Percentiles rank a stretch among this genome's conserved stretches.
phyloP scores from a whole-genome alignment of 202 grass and related monocot species.

The Carex arenaria region DNA sequence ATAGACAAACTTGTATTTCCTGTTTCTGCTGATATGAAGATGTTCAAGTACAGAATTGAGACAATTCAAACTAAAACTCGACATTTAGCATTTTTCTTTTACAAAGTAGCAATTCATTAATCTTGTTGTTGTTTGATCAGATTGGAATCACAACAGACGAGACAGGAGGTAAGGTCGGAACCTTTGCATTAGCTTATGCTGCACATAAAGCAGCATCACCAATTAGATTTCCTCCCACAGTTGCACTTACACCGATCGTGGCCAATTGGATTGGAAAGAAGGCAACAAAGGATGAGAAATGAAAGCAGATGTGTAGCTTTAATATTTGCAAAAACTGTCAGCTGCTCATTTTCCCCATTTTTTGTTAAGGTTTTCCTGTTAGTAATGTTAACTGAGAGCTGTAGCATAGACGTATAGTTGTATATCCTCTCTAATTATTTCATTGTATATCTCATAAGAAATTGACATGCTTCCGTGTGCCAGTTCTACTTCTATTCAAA shows the following conservation, averaged over 20 bases:
- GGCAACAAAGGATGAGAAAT: constrained; percentile 45
- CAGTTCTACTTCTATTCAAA: background rate
- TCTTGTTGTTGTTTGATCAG: constrained; percentile 25
- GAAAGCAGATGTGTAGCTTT: background rate
- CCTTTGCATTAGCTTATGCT: constrained; percentile 84
- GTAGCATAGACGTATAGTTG: constrained; percentile 5
- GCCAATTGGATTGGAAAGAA: constrained; percentile 82
- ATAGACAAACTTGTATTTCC: background rate
- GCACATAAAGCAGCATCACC: constrained; percentile 93
- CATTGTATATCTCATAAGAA: background rate
- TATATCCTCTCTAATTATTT: constrained; percentile 14
- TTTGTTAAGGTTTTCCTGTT: background rate
- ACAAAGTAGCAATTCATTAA: background rate
- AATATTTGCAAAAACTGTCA: background rate
- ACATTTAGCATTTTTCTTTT: background rate
- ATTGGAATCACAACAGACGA: constrained; percentile 65
- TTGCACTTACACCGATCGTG: constrained; percentile 84
- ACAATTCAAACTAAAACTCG: background rate
- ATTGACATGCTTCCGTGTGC: background rate
- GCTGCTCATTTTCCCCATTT: background rate
- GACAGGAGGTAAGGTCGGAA: constrained; percentile 84
- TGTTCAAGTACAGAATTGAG: background rate
- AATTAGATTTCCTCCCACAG: constrained; percentile 96
- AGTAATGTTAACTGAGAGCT: constrained; percentile 1
- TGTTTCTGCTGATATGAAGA: background rate